A percentile compares a stretch with the other conserved stretches of the same genome.
These are phyloP conservation scores for Melampsora larici-populina DNA, from an alignment of 1,284 basidiomycete species.

Conservation along the genomic window DNA sequence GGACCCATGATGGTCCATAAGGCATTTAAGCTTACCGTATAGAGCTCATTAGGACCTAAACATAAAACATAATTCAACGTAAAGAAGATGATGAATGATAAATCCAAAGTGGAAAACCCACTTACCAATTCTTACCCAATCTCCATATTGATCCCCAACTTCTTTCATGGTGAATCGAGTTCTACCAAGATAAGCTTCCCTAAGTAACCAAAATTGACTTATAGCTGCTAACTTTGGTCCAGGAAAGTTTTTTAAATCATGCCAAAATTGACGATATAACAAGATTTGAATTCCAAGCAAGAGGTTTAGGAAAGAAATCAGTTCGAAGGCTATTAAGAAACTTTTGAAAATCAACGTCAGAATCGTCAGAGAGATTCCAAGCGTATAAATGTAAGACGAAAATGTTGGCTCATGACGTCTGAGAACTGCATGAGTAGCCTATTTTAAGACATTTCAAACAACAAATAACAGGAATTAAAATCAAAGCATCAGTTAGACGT, in stretches of 20 bases:
- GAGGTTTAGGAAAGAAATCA: not conserved
- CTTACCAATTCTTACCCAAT: constrained; percentile 41
- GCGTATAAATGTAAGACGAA: constrained; percentile 1
- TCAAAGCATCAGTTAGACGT: not conserved
- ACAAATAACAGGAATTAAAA: not conserved
- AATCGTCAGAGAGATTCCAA: not conserved
- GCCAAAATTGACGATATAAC: constrained; percentile 26
- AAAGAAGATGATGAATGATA: not conserved
- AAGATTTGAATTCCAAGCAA: constrained; percentile 17
- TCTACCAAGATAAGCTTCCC: constrained; percentile 36
- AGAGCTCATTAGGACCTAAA: constrained; percentile 37
- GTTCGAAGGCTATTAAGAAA: not conserved
- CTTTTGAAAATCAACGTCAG: not conserved
- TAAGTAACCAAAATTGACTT: constrained; percentile 35
- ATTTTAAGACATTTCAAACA: not conserved
- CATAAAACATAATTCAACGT: not conserved
- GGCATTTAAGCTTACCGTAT: constrained; percentile 31
- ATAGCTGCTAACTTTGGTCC: constrained; percentile 27
- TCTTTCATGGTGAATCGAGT: constrained; percentile 34
- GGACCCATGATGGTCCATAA: constrained; percentile 34
- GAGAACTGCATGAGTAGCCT: constrained; percentile 22
- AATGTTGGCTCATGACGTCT: constrained; percentile 32
- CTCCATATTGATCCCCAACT: constrained; percentile 23
- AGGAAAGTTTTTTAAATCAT: constrained; percentile 24
- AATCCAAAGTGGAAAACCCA: not conserved